Conservation (phyloP, 257 asterid genomes). For the Cordia subcordata region DNA sequence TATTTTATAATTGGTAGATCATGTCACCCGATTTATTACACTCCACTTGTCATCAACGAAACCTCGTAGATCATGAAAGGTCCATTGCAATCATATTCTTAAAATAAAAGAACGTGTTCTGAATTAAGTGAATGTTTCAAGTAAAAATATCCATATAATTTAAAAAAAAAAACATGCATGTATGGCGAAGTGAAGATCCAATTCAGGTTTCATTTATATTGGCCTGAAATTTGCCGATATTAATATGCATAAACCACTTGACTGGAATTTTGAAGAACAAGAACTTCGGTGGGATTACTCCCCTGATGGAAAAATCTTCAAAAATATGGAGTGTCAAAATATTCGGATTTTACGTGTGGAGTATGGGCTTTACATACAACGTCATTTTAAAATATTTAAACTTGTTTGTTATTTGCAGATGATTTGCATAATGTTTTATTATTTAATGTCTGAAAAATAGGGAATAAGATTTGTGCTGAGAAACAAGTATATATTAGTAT, state of each 20-base stretch:
- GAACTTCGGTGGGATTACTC: no score
- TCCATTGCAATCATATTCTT: not conserved
- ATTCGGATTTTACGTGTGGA: no score
- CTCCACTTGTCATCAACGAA: not conserved
- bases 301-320: no score
- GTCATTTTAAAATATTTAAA: no score
- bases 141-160: not conserved
- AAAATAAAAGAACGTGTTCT: not conserved
- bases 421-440: no score
- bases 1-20: not conserved
- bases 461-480: no score
- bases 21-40: not conserved
- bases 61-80: not conserved
- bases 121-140: not conserved
- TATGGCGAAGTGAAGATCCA: not conserved
- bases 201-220: not conserved
- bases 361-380: no score
- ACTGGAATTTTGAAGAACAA: no score
- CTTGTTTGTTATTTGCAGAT: no score
- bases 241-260: not conserved
- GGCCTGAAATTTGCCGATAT: not conserved
- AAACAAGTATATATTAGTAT: no score
- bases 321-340: no score
- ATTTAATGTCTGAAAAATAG: no score
- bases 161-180: not conserved